Conservation (phyloP, 75 land plant genomes). For the Pinus albicaulis region DNA sequence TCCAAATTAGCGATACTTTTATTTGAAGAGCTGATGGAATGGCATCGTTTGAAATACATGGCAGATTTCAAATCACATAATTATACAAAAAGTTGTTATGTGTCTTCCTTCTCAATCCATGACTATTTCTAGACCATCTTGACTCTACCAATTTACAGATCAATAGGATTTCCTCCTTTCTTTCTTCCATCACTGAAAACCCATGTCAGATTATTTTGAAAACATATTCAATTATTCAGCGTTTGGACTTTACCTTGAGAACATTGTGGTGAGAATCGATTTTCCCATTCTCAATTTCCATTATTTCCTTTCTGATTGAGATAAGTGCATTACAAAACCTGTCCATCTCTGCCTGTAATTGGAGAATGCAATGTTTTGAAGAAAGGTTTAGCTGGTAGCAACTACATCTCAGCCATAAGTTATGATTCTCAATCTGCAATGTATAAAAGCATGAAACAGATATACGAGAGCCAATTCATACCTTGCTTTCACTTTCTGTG, state of each 20-base stretch:
- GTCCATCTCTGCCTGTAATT: conserved; percentile 90
- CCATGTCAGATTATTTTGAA: background rate
- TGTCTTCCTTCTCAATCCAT: background rate
- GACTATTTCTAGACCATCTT: background rate
- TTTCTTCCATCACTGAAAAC: background rate
- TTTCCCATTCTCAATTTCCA: conserved; percentile 78
- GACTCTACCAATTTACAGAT: background rate
- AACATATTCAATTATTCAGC: background rate
- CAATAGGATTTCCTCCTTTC: background rate
- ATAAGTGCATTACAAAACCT: conserved; percentile 94
- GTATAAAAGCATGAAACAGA: background rate
- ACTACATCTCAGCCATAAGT: background rate
- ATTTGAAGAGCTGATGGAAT: background rate
- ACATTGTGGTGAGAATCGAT: conserved; percentile 80
- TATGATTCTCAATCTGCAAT: no score
- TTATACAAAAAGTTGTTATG: background rate
- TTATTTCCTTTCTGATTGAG: conserved; percentile 91
- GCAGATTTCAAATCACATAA: background rate
- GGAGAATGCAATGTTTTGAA: background rate
- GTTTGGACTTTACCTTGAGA: conserved; percentile 65
- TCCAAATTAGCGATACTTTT: no score
- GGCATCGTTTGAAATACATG: background rate
- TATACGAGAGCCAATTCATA: conserved; percentile 11
- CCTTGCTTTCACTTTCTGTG: conserved; percentile 99
- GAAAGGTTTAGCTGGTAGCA: background rate